phyloP scores from a whole-genome alignment of 495 filamentous ascomycete species.

The Haplographium delicatum region DNA sequence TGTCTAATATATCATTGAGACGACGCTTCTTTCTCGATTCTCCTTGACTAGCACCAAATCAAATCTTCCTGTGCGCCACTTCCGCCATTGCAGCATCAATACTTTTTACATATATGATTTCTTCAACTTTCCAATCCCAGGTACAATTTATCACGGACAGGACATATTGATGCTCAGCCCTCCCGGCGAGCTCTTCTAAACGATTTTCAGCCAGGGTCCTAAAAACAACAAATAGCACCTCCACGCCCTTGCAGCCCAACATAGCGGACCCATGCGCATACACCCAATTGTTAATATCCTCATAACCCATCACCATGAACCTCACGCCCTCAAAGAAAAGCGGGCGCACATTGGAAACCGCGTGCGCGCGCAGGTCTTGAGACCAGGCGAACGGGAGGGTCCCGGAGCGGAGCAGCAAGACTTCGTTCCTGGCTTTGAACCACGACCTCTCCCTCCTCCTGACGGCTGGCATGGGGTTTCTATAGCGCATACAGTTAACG shows the following conservation, averaged over 20 bases:
- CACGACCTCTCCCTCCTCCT: not conserved
- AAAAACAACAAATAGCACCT: not conserved
- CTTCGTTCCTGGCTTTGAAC: not conserved
- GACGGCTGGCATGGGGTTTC: not conserved
- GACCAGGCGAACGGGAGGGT: no score
- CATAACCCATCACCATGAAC: not conserved
- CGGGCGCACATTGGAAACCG: not conserved
- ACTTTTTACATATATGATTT: not conserved
- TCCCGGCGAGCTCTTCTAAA: not conserved
- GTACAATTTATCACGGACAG: not conserved
- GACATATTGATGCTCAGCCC: not conserved
- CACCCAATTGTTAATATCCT: not conserved
- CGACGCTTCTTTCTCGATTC: no score
- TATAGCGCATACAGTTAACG: not conserved
- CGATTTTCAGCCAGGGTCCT: no score
- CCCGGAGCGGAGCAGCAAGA: not conserved
- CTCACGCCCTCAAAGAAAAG: not conserved
- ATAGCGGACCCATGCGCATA: not conserved
- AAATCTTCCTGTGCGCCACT: not conserved
- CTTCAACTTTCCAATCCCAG: not conserved
- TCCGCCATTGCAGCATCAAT: not conserved
- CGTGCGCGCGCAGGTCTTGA: not conserved
- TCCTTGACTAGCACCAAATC: not conserved
- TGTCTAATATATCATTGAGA: no score
- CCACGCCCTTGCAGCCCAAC: not conserved